Evolutionary conservation across 148 eudicot species (phyloP).

Genomic region (Cornus suecica): DNA sequence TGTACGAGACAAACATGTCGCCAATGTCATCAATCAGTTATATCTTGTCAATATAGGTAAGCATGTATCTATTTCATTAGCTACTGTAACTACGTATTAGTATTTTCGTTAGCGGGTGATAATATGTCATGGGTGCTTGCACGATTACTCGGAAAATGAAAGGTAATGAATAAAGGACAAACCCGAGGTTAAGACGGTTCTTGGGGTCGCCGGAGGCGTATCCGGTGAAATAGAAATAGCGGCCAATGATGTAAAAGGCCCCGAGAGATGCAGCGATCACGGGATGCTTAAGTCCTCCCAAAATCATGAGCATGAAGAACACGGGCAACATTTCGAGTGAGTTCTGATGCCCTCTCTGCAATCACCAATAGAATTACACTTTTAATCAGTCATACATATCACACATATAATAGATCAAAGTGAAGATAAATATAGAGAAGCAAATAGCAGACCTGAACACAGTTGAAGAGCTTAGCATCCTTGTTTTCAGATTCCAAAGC

Average conservation of each 20-base stretch:
- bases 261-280: slow-evolving; percentile 51
- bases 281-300: slow-evolving; percentile 88
- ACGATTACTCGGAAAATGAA: too few relatives aligned
- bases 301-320: slow-evolving; percentile 58
- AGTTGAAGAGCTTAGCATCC: slow-evolving; percentile 89
- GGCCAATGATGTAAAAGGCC: slow-evolving; percentile 34
- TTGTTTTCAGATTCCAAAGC: slow-evolving; percentile 87
- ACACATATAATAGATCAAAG: neutral
- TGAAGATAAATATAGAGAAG: neutral
- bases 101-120: too few relatives aligned
- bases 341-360: slow-evolving; percentile 98
- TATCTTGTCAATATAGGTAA: too few relatives aligned
- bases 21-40: too few relatives aligned
- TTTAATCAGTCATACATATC: neutral
- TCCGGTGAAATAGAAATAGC: slow-evolving; percentile 90
- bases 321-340: slow-evolving; percentile 84
- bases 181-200: slow-evolving; percentile 73
- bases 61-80: too few relatives aligned
- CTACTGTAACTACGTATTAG: too few relatives aligned
- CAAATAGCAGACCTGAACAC: slow-evolving; percentile 63
- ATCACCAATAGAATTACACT: neutral
- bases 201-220: slow-evolving; percentile 77
- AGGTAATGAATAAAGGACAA: slow-evolving; percentile 2
- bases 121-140: too few relatives aligned
- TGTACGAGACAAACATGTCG: too few relatives aligned